Conservation (phyloP, 2,329 filamentous ascomycete genomes). For the Cercospora berteroae region DNA sequence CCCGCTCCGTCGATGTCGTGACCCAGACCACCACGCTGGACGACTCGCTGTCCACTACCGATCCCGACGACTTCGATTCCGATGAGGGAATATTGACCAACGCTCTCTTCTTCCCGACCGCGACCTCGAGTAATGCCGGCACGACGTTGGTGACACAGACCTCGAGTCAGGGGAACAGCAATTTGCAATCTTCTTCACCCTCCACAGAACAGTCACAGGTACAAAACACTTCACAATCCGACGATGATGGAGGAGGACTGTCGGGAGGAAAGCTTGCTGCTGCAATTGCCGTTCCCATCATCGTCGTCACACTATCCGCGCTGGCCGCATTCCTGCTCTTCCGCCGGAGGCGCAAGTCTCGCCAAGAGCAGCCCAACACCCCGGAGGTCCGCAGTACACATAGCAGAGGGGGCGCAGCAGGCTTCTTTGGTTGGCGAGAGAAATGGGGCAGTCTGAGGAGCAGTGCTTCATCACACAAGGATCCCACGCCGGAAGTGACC, state of each 20-base stretch:
- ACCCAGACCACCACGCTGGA: constrained; percentile 6
- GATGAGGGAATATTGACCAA: neutral
- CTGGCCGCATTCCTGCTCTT: constrained; percentile 22
- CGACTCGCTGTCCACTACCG: neutral
- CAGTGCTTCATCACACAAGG: constrained; percentile 16
- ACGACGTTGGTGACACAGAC: constrained; percentile 14
- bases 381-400: neutral
- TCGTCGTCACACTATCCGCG: constrained; percentile 18
- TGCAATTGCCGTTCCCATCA: constrained; percentile 27
- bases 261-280: constrained; percentile 27
- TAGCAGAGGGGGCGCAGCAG: neutral
- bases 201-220: neutral
- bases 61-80: constrained; percentile 1
- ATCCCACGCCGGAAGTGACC: constrained; percentile 8
- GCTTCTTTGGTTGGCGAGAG: constrained; percentile 16
- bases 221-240: neutral
- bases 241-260: constrained; percentile 17
- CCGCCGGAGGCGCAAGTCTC: constrained; percentile 20
- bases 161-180: neutral
- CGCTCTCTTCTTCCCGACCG: neutral
- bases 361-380: constrained; percentile 2
- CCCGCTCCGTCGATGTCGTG: neutral
- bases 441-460: constrained; percentile 23
- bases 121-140: neutral
- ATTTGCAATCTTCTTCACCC: neutral